Evolutionary conservation across 2,329 filamentous ascomycete species (phyloP), one percentile per base, ranked within the genome.

Genomic region (Cordyceps cicadae): DNA sequence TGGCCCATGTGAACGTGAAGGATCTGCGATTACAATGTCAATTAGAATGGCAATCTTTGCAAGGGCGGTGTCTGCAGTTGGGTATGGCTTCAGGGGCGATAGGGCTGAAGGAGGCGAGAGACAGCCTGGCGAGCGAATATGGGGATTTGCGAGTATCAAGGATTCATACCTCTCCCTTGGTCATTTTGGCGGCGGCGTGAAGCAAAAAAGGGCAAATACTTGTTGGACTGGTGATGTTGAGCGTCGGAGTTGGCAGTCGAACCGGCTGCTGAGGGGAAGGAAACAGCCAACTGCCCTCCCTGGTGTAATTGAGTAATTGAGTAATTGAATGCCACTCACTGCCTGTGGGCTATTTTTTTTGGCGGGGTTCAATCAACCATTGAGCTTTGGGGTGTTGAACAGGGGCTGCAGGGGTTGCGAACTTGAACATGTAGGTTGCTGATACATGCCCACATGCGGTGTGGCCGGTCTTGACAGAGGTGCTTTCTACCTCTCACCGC

Each of bases 1-100:
- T 89, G 83, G 74, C 83, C 83, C 69, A 85, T 74, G 72, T 86
- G 83, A 72, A 86, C 76, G 76, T 86, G 83, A 76, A 85, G 78
- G 75, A 86, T 80, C 83, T 85, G 64, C 59, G 60, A 63, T 62
- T 39, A 58, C 54, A 62, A 60, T 39, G 45, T 64, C 26, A 65
- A 65, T 68, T 41, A 65, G 63, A 54, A 39, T 53, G 26, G 29
- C 48, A 29, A 51, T 19, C 34, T 62, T 62, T 19, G 43, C 29
- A 39, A 60, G 34, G 63, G 24, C 53, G 54, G 55, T 53, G 41
- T 61, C 50, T 54, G 37, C 6, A 39, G 34, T 6, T 29, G 46
- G 24, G 21, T 54, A 65, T 37, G 48, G 51, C 45, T 57, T 49
- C 55, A 62, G 52, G 55, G 56, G 53, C 55, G 55, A 48, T 11